Conservation (phyloP, 148 eudicot genomes). For the Rhododendron henanense region DNA sequence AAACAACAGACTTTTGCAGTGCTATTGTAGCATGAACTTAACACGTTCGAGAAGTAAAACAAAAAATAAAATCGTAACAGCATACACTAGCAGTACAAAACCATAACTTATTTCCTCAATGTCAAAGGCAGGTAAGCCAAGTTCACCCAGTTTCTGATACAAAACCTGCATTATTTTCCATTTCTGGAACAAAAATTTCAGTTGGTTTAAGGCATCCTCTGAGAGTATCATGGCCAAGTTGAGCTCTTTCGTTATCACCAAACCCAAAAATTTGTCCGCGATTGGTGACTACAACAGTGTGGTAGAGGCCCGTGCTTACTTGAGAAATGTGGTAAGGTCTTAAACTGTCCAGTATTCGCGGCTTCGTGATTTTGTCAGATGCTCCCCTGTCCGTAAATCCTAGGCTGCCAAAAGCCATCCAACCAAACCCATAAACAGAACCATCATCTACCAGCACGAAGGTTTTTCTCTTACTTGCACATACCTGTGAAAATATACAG, state of each 20-base stretch:
- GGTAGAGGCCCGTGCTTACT: constrained; percentile 91
- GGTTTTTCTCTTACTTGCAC: constrained; percentile 93
- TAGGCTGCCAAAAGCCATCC: constrained; percentile 95
- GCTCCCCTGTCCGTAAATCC: constrained; percentile 77
- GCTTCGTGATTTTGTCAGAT: constrained; percentile 61
- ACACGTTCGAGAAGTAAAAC: not conserved
- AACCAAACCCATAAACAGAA: constrained; percentile 75
- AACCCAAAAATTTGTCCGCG: constrained; percentile 81
- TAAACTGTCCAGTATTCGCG: constrained; percentile 64
- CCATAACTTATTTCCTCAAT: not conserved
- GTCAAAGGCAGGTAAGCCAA: not conserved
- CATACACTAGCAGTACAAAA: not conserved
- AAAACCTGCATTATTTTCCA: constrained; percentile 13
- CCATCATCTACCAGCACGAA: constrained; percentile 81
- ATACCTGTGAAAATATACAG: constrained; percentile 49
- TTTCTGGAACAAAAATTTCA: constrained; percentile 51
- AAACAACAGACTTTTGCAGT: not conserved
- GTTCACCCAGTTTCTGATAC: constrained; percentile 12
- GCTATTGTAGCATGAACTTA: not conserved
- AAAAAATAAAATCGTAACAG: not conserved
- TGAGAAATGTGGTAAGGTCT: constrained; percentile 67
- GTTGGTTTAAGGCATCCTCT: constrained; percentile 76
- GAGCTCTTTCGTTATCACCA: constrained; percentile 94
- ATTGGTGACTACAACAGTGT: constrained; percentile 71
- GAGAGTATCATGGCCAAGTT: constrained; percentile 73